These are phyloP conservation scores for Xylariaceae sp. DNA, from an alignment of 2,329 filamentous ascomycete genomes.

Conservation along the genomic window DNA sequence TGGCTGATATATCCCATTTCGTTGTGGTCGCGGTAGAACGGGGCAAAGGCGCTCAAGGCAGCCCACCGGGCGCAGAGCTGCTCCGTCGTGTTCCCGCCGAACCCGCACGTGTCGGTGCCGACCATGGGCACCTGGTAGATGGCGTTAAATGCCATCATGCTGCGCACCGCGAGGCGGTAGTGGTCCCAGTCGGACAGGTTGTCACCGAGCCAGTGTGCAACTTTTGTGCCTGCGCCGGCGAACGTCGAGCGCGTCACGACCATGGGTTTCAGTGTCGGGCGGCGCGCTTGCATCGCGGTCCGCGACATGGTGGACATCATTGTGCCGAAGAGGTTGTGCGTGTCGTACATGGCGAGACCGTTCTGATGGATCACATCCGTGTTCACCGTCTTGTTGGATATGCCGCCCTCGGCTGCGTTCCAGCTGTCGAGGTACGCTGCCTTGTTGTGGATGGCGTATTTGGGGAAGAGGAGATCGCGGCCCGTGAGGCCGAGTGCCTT, in stretches of 20 bases:
- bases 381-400: slow-evolving; percentile 58
- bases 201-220: slow-evolving; percentile 60
- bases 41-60: slow-evolving; percentile 65
- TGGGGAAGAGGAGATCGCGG: slow-evolving; percentile 60
- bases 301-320: slow-evolving; percentile 69
- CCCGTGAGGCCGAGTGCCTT: slow-evolving; percentile 55
- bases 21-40: slow-evolving; percentile 75
- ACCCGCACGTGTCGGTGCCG: slow-evolving; percentile 75
- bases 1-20: slow-evolving; percentile 50
- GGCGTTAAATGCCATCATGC: slow-evolving; percentile 57
- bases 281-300: slow-evolving; percentile 61
- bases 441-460: slow-evolving; percentile 62
- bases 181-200: slow-evolving; percentile 56
- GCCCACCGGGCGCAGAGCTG: slow-evolving; percentile 74
- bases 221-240: slow-evolving; percentile 62
- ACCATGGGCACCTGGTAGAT: slow-evolving; percentile 68
- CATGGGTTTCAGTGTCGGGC: slow-evolving; percentile 61
- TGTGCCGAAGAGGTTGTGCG: slow-evolving; percentile 72
- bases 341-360: slow-evolving; percentile 67
- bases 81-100: slow-evolving; percentile 62
- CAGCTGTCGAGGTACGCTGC: slow-evolving; percentile 42
- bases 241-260: slow-evolving; percentile 75
- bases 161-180: slow-evolving; percentile 55
- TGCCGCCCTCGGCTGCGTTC: slow-evolving; percentile 42
- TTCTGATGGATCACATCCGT: slow-evolving; percentile 66